Evolutionary conservation across 2,329 filamentous ascomycete species (phyloP).

Genomic region (Colletotrichum orbiculare): DNA sequence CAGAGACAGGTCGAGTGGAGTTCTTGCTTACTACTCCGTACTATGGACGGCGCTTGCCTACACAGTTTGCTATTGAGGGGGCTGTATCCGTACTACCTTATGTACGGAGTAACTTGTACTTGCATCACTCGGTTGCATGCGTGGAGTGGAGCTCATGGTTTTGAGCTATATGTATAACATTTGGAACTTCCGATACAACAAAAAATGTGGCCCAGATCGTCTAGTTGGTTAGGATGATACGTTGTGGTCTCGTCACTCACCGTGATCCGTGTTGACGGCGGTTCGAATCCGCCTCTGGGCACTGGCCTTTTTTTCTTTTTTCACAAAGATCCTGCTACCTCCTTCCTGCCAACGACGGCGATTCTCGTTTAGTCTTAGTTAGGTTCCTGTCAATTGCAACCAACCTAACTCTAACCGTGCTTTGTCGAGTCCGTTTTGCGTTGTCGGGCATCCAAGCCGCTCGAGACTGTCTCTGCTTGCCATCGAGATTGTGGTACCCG

Average conservation of each 20-base stretch:
- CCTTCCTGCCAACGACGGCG: neutral
- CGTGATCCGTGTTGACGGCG: slow-evolving; percentile 37
- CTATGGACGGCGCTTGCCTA: neutral
- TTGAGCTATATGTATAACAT: neutral
- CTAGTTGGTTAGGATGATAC: slow-evolving; percentile 40
- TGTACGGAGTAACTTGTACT: neutral
- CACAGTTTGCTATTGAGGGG: neutral
- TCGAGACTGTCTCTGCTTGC: too few species aligned
- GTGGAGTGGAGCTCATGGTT: too few species aligned
- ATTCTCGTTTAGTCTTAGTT: too few species aligned
- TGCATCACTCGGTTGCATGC: neutral
- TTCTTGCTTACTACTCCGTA: slow-evolving; percentile 3
- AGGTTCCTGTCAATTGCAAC: too few species aligned
- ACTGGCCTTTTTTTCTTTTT: neutral
- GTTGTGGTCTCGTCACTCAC: slow-evolving; percentile 36
- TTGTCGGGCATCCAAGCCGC: too few species aligned
- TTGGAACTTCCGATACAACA: neutral
- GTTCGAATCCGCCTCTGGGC: slow-evolving; percentile 40
- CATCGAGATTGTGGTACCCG: too few species aligned
- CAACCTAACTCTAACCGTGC: too few species aligned
- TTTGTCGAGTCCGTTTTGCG: too few species aligned
- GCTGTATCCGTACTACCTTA: neutral
- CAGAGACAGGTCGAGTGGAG: neutral
- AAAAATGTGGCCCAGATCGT: slow-evolving; percentile 33
- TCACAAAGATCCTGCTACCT: too few species aligned